Conservation (phyloP, 2,329 filamentous ascomycete species). For the Penicillium sp. region DNA sequence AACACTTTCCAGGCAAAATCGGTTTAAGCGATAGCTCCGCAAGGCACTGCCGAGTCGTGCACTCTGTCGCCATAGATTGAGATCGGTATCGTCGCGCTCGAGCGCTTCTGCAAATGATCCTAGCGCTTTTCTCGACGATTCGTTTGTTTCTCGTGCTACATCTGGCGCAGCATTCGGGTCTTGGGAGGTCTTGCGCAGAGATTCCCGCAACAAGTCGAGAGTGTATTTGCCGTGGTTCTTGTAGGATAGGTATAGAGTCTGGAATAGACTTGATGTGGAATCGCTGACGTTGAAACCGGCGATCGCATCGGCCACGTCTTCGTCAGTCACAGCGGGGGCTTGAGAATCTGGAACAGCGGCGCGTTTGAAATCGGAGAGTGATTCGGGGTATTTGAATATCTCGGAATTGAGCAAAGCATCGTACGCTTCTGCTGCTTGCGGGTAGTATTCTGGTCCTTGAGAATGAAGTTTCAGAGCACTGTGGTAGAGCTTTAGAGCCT, state of each 20-base stretch:
- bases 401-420: constrained; percentile 80
- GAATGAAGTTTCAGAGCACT: constrained; percentile 84
- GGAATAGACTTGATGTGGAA: constrained; percentile 70
- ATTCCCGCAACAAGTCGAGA: constrained; percentile 65
- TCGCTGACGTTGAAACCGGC: constrained; percentile 60
- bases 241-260: constrained; percentile 86
- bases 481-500: constrained; percentile 92
- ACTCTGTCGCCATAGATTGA: constrained; percentile 59
- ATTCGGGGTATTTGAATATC: constrained; percentile 88
- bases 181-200: constrained; percentile 26
- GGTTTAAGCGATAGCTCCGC: constrained; percentile 53
- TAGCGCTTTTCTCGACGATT: constrained; percentile 42
- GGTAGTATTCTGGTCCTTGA: constrained; percentile 69
- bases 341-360: constrained; percentile 49
- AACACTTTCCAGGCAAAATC: constrained; percentile 60
- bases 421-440: constrained; percentile 75
- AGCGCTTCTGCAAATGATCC: constrained; percentile 56
- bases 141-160: constrained; percentile 22
- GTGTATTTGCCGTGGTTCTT: constrained; percentile 93
- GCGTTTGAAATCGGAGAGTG: constrained; percentile 74
- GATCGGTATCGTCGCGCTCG: constrained; percentile 59
- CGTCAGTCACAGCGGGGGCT: constrained; percentile 13
- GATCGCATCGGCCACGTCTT: constrained; percentile 24
- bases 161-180: constrained; percentile 15
- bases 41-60: constrained; percentile 54